These are phyloP conservation scores for Solanum etuberosum DNA, from an alignment of 257 asterid genomes.

Conservation along the genomic window DNA sequence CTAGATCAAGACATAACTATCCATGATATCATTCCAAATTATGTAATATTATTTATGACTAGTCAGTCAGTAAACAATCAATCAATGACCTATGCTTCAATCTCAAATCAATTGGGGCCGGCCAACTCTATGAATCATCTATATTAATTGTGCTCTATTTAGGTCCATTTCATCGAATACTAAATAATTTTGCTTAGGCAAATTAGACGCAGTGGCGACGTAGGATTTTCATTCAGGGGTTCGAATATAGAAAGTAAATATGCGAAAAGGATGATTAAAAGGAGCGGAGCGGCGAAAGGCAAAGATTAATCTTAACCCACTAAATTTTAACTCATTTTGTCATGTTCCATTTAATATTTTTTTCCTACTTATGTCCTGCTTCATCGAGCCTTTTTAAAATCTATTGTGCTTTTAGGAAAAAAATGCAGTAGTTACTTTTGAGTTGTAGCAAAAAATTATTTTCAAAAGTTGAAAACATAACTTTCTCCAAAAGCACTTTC, in stretches of 20 bases:
- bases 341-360: background rate
- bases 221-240: background rate
- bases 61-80: background rate
- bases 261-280: background rate
- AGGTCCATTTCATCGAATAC: background rate
- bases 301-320: background rate
- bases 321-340: too few relatives aligned
- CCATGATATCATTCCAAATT: background rate
- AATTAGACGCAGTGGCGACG: background rate
- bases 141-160: background rate
- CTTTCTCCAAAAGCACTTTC: background rate
- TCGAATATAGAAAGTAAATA: background rate
- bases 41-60: background rate
- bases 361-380: background rate
- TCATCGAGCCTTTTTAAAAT: background rate
- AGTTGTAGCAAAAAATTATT: background rate
- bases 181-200: too few relatives aligned
- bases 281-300: background rate
- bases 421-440: background rate
- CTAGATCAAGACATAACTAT: background rate
- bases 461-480: background rate
- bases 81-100: background rate
- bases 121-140: background rate
- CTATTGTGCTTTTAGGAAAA: background rate
- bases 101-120: background rate